Conservation (phyloP, 73 alveolate species). For the Paramecium caudatum region DNA sequence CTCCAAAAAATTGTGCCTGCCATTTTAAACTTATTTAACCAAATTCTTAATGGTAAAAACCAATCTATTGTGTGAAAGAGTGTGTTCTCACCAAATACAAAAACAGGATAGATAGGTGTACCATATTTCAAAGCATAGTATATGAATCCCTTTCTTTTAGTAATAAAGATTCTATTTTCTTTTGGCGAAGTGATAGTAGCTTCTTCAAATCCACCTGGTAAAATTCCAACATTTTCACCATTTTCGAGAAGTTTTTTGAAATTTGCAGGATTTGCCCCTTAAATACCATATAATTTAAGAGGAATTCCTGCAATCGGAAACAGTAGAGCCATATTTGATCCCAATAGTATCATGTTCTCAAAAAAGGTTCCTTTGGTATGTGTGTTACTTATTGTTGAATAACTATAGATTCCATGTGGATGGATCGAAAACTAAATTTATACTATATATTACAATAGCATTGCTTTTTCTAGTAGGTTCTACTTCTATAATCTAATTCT, state of each 20-base stretch:
- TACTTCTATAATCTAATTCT: background rate
- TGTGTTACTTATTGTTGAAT: background rate
- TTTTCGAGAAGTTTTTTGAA: background rate
- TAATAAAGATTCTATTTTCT: slow-evolving; percentile 73
- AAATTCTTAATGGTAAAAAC: slow-evolving; percentile 60
- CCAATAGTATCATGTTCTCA: slow-evolving; percentile 20
- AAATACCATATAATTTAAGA: slow-evolving; percentile 29
- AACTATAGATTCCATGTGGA: slow-evolving; percentile 62
- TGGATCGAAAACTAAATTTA: slow-evolving; percentile 57
- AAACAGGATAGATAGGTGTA: slow-evolving; percentile 69
- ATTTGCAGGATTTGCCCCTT: slow-evolving; percentile 70
- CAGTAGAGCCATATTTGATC: slow-evolving; percentile 38
- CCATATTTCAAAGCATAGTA: slow-evolving; percentile 76
- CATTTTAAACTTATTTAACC: slow-evolving; percentile 65
- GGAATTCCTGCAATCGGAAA: slow-evolving; percentile 41
- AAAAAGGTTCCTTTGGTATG: slow-evolving; percentile 38
- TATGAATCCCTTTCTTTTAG: slow-evolving; percentile 72
- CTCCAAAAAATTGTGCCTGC: slow-evolving; percentile 74
- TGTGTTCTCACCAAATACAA: slow-evolving; percentile 67
- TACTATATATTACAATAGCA: background rate
- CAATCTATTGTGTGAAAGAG: slow-evolving; percentile 66
- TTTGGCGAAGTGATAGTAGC: slow-evolving; percentile 72
- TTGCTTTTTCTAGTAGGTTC: background rate
- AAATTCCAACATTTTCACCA: slow-evolving; percentile 54
- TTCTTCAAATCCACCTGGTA: slow-evolving; percentile 80